phyloP scores from a whole-genome alignment of 306 rosid species.

The Erythrophleum fordii region DNA sequence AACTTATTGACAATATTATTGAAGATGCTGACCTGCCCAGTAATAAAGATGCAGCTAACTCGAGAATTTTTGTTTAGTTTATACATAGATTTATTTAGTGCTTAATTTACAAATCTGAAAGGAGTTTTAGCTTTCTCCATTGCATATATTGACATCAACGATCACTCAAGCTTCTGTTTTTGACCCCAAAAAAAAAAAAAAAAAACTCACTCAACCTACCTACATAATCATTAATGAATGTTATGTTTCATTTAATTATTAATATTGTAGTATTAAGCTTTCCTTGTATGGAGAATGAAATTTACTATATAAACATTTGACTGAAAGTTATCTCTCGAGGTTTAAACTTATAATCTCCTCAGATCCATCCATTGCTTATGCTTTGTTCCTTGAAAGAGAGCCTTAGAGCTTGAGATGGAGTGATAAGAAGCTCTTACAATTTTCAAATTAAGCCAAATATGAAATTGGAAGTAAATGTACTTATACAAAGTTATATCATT shows the following conservation, averaged over 20 bases:
- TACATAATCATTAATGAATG: neutral
- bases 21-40: neutral
- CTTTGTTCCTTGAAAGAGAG: no score
- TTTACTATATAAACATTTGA: neutral
- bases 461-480: no score
- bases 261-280: neutral
- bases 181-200: no score
- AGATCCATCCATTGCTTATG: neutral
- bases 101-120: neutral
- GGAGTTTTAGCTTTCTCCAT: neutral
- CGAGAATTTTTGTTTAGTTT: neutral
- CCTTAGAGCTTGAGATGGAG: no score
- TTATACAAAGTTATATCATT: no score
- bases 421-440: no score
- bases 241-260: neutral
- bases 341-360: neutral
- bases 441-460: no score
- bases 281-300: neutral
- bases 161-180: no score
- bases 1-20: neutral
- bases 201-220: neutral
- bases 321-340: conserved; percentile 2
- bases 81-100: neutral
- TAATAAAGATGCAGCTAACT: neutral
- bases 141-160: neutral